Base-by-base conservation (phyloP, 1,284 basidiomycete genomes). In the Serendipita sp. region DNA sequence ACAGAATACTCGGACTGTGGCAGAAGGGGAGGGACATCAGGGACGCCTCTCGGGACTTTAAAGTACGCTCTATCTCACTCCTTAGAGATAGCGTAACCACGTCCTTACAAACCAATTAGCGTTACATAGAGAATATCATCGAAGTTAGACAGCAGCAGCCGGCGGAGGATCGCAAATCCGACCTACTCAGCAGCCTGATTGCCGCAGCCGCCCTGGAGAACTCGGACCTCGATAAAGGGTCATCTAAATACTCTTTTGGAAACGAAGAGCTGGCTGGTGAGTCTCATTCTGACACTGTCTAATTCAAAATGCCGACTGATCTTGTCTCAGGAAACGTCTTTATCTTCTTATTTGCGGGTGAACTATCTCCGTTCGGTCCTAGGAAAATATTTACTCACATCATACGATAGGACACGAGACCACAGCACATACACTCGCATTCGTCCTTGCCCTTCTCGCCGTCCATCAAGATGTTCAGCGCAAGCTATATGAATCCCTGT, bases 401-500 rank as follows among this genome's bases (percentile, higher is more conserved):
- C 35, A 12, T 38, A 58, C 1, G 8, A 43, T n/a, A 43, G 45
- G 45, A 4, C 53, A 58, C 30, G 53, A 58, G 74, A 82, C 80
- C 0, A 75, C 77, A 2, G 78, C 78, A 0, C 78, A 82, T 68
- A 81, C 82, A 0, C 70, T 87, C 1, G 79, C 77, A 58, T 86
- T 81, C 65, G 72, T 79, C 1, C 77, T 86, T 61, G 83, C 77
- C 10, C 70, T 77, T 41, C 72, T 82, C 1, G 78, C 78, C 0
- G 67, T 80, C n/a, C 76, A 86, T 68, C 82, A 77, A 2, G 79
- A 84, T 0, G 78, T 81, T 66, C 85, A 88, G 69, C 81, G 84
- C 62, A 78, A 73, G 63, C 69, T 86, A 5, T 79, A 78, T 66
- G 68, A 82, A 45, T 78, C 83, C 58, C 78, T 85, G 66, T 74